These are phyloP conservation scores for Rhodotorula kratochvilovae DNA, from an alignment of 768 basidiomycete genomes.

Conservation along the genomic window DNA sequence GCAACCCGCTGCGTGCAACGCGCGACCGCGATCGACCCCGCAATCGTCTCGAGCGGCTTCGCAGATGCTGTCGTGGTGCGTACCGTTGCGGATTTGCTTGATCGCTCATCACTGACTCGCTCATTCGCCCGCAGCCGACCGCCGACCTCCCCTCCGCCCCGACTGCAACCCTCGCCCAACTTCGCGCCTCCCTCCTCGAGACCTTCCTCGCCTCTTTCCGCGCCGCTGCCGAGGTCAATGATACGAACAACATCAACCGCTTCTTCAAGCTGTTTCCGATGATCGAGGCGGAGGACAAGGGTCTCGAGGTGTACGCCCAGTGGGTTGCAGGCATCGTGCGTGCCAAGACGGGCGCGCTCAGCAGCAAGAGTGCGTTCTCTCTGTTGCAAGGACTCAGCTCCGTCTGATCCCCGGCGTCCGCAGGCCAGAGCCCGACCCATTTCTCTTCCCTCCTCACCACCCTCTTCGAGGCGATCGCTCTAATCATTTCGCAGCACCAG, in stretches of 20 bases:
- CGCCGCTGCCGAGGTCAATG: constrained; percentile 58
- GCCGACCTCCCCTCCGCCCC: constrained; percentile 82
- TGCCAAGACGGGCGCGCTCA: constrained; percentile 20
- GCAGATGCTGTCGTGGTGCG: constrained; percentile 80
- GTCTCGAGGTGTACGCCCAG: constrained; percentile 81
- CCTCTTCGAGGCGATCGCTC: constrained; percentile 88
- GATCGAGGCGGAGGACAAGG: constrained; percentile 88
- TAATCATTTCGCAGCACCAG: constrained; percentile 96
- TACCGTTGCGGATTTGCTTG: constrained; percentile 29
- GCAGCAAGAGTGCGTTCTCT: constrained; percentile 29
- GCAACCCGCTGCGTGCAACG: constrained; percentile 85
- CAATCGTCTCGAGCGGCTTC: constrained; percentile 75
- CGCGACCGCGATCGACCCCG: constrained; percentile 75
- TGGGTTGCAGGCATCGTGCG: constrained; percentile 63
- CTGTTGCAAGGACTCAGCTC: accelerated
- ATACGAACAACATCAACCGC: constrained; percentile 50
- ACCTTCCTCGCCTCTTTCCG: constrained; percentile 78
- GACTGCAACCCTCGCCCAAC: constrained; percentile 68
- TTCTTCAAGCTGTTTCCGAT: constrained; percentile 97
- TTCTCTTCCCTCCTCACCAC: constrained; percentile 84
- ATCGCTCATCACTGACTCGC: background rate
- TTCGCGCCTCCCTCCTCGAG: constrained; percentile 67
- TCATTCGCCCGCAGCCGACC: constrained; percentile 64
- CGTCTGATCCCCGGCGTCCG: background rate
- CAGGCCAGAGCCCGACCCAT: constrained; percentile 87